Evolutionary conservation across 192 early-diverging fungal species (phyloP).

Genomic region (Mortierella antarctica): DNA sequence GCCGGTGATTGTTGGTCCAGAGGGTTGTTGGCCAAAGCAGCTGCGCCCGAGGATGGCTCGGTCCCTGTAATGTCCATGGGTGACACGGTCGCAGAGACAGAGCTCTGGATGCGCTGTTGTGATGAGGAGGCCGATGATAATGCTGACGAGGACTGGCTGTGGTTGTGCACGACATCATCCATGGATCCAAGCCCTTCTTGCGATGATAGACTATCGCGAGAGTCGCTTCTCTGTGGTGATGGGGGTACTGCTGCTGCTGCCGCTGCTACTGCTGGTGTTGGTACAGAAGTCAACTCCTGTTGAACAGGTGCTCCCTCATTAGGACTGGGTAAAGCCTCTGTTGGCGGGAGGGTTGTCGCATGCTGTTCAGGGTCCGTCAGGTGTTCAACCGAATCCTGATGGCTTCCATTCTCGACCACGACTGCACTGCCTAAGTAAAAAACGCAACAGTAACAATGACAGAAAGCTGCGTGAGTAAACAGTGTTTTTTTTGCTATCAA

Average conservation of each 20-base stretch:
- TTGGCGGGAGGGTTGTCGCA: background rate
- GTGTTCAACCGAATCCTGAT: slow-evolving; percentile 9
- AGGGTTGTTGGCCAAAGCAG: slow-evolving; percentile 8
- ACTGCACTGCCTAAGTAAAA: background rate
- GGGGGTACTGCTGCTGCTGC: no score
- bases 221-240: no score
- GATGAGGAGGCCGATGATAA: background rate
- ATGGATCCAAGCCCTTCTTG: background rate
- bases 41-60: background rate
- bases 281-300: background rate
- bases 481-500: background rate
- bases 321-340: background rate
- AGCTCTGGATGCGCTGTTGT: slow-evolving; percentile 9
- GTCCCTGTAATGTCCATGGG: slow-evolving; percentile 27
- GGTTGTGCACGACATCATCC: background rate
- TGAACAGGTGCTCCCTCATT: background rate
- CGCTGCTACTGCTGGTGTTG: background rate
- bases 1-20: slow-evolving; percentile 41
- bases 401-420: slow-evolving; percentile 5
- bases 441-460: background rate
- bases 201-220: no score
- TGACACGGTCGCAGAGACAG: slow-evolving; percentile 10
- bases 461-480: background rate
- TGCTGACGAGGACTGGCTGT: slow-evolving; percentile 3
- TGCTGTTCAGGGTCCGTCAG: slow-evolving; percentile 7